Conservation (phyloP, 2,329 filamentous ascomycete genomes). For the Bipolaris victoriae region DNA sequence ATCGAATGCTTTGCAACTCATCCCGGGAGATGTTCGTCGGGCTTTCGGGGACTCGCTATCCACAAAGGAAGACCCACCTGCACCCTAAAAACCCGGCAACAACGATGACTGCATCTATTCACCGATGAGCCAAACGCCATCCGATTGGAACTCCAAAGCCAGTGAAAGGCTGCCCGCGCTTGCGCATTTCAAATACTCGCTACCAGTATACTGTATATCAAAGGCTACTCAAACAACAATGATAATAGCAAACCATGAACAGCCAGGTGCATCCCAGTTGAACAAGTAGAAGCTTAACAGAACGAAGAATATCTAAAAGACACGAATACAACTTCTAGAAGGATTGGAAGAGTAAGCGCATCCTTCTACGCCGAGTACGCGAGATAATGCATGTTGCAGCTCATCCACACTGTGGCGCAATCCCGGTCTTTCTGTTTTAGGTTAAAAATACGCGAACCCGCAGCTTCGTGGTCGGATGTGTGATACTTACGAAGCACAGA, state of each 20-base stretch:
- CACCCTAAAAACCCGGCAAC: slow-evolving; percentile 3
- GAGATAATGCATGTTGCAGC: background rate
- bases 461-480: background rate
- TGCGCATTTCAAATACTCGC: background rate
- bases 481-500: background rate
- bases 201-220: background rate
- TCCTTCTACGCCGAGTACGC: background rate
- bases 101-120: background rate
- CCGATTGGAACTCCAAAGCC: background rate
- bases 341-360: background rate
- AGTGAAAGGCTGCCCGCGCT: background rate
- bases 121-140: background rate
- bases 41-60: slow-evolving; percentile 18
- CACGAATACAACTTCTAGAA: background rate
- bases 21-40: slow-evolving; percentile 30
- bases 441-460: background rate
- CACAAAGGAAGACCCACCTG: slow-evolving; percentile 15
- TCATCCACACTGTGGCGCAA: background rate
- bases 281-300: background rate
- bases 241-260: background rate
- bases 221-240: background rate
- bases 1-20: background rate
- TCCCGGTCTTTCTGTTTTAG: background rate
- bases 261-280: background rate
- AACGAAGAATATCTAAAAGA: background rate